Percentiles rank a stretch among this genome's conserved stretches.
These are phyloP conservation scores for Tetrahymena malaccensis DNA, from an alignment of 73 alveolate genomes.

Conservation along the genomic window DNA sequence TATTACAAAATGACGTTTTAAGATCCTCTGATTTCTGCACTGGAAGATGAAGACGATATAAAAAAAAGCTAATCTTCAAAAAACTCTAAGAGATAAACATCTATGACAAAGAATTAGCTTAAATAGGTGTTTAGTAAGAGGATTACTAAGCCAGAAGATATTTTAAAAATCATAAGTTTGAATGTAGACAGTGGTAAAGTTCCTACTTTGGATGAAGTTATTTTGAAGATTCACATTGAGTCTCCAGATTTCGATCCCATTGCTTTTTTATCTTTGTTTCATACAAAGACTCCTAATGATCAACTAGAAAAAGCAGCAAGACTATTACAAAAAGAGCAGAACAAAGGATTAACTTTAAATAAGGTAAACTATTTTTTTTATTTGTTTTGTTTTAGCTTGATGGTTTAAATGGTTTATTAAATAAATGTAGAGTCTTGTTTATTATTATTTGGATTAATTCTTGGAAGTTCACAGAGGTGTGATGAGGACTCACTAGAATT, in stretches of 20 bases:
- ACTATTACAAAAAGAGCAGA: background rate
- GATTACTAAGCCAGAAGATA: background rate
- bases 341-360: background rate
- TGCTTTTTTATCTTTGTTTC: background rate
- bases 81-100: background rate
- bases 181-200: background rate
- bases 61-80: background rate
- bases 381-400: background rate
- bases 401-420: background rate
- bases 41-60: background rate
- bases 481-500: background rate
- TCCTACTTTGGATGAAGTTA: background rate
- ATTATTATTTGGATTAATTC: background rate
- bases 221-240: background rate
- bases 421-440: background rate
- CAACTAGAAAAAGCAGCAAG: background rate
- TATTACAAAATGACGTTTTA: background rate
- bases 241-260: background rate
- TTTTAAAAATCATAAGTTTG: background rate
- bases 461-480: background rate
- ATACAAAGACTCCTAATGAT: background rate
- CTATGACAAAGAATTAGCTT: background rate
- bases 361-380: background rate
- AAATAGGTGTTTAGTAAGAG: background rate
- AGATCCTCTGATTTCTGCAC: background rate